A percentile compares a stretch with the other conserved stretches of the same genome.
phyloP scores from a whole-genome alignment of 345 rosid genomes.

The Murraya paniculata region DNA sequence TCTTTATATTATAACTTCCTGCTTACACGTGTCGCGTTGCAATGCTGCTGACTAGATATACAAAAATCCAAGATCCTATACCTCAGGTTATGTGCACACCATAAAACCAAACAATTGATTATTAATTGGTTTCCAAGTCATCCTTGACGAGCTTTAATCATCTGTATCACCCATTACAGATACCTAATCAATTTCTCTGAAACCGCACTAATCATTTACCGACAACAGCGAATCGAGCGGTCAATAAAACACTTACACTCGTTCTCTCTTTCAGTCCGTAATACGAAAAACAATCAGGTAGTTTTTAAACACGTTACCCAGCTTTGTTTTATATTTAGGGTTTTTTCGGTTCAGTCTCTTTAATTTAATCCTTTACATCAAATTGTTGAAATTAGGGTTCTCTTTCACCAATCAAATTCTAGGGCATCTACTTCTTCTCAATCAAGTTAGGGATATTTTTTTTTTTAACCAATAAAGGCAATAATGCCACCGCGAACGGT shows the following conservation, averaged over 20 bases:
- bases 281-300: neutral
- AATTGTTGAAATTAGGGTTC: neutral
- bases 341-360: neutral
- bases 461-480: neutral
- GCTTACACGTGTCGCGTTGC: neutral
- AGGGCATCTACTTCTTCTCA: neutral
- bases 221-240: neutral
- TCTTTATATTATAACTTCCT: neutral
- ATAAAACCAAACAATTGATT: neutral
- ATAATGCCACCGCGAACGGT: slow-evolving; percentile 73
- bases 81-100: neutral
- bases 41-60: neutral
- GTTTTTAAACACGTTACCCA: too few relatives aligned
- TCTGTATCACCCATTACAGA: neutral
- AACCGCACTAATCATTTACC: neutral
- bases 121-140: neutral
- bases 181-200: neutral
- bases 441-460: neutral
- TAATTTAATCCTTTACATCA: too few relatives aligned
- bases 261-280: neutral
- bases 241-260: neutral
- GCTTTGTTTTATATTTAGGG: neutral
- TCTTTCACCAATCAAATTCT: neutral
- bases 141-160: neutral
- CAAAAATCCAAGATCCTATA: neutral